Base-by-base conservation (phyloP, 352 stramenopile genomes). In the Globisporangium megalacanthum region DNA sequence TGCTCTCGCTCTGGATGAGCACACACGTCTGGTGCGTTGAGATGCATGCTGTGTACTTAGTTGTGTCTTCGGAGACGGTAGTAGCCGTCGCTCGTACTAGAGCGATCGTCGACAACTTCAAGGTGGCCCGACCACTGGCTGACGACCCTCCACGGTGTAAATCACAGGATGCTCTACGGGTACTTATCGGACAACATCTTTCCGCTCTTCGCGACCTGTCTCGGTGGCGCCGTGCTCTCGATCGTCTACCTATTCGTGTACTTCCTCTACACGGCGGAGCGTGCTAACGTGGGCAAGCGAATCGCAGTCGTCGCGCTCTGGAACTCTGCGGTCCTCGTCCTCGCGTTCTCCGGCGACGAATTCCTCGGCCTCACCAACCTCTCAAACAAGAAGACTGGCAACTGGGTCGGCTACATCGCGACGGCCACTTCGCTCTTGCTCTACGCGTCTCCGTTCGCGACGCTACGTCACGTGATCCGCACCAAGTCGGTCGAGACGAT, bases 391-490 rank as follows among this genome's bases (percentile, higher is more conserved):
- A 22, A 70, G 47, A 52, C 66, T 50, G 33, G 58, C 36, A 52
- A 66, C 20, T 46, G 55, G 31, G 42, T 70, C 31, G 79, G 79
- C 19, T 83, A 63, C 46, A 61, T 83, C 31, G 70, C 62, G 6
- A 70, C 74, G 10, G 55, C 54, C 20, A 78, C 77, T 50, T 80
- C 71, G 19, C 60, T 86, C 41, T 58, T 77, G 37, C 56, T 87
- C 51, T 89, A 85, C 61, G 63, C 72, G 41, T 86, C 79, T 4
- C 79, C 79, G 1, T 66, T 90, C 31, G 73, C 65, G 48, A 82
- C 62, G 1, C 64, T 90, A 46, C 68, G 63, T 45, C 55, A 72
- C 4, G 80, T 87, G n/a, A 10, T 90, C 15, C 54, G 56, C 13
- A 76, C 65, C 61, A 83, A 82, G 58, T 75, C 69, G n/a, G 68